A percentile compares a stretch with the other conserved stretches of the same genome.
phyloP scores from a whole-genome alignment of 768 basidiomycete species.

The Kwoniella sp. region DNA sequence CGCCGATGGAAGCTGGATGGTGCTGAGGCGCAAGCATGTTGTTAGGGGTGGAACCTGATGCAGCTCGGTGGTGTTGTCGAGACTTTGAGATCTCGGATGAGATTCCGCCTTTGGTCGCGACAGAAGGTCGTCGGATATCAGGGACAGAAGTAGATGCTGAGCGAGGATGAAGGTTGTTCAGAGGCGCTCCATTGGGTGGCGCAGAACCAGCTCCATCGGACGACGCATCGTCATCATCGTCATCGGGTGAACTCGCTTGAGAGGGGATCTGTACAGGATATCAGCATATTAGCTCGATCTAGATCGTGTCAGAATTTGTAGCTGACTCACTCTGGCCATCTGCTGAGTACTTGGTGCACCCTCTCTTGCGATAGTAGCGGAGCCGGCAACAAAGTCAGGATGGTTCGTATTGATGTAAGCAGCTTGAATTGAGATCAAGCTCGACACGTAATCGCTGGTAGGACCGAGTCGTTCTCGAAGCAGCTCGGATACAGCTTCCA shows the following conservation, averaged over 20 bases:
- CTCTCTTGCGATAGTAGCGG: slow-evolving; percentile 60
- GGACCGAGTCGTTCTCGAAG: slow-evolving; percentile 93
- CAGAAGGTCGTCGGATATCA: slow-evolving; percentile 39
- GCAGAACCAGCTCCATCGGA: slow-evolving; percentile 56
- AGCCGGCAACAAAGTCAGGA: slow-evolving; percentile 85
- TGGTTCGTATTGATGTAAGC: slow-evolving; percentile 99
- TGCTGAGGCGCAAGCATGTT: slow-evolving; percentile 17
- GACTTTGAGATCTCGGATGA: slow-evolving; percentile 53
- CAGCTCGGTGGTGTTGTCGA: slow-evolving; percentile 40
- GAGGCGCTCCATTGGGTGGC: slow-evolving; percentile 25
- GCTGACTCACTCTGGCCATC: slow-evolving; percentile 27
- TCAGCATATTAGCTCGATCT: slow-evolving; percentile 5
- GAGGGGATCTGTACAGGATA: slow-evolving; percentile 32
- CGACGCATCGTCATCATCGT: slow-evolving; percentile 66
- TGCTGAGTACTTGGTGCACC: slow-evolving; percentile 30
- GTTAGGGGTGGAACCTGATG: slow-evolving; percentile 24
- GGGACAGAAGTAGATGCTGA: slow-evolving; percentile 62
- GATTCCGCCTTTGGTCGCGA: slow-evolving; percentile 34
- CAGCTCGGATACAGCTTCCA: slow-evolving; percentile 96
- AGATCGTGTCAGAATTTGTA: too few species aligned
- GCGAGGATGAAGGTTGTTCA: slow-evolving; percentile 58
- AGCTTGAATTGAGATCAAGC: slow-evolving; percentile 93
- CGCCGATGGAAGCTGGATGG: slow-evolving; percentile 16
- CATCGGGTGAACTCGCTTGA: slow-evolving; percentile 61
- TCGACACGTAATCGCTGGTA: slow-evolving; percentile 93